Evolutionary conservation across 495 filamentous ascomycete species (phyloP).

Genomic region (Tuber brumale): DNA sequence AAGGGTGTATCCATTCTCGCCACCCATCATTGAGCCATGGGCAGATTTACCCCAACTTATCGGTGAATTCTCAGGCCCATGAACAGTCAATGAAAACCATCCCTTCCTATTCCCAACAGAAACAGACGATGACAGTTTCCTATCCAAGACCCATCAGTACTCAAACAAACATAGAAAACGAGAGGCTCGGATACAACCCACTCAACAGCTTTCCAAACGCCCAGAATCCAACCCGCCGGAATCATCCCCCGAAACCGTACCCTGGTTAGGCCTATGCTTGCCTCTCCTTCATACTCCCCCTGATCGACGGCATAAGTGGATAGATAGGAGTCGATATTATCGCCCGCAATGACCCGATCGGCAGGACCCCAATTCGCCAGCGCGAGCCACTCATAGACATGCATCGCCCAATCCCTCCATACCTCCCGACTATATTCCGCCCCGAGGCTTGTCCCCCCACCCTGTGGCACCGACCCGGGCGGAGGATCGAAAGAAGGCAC

Average conservation of each 20-base stretch:
- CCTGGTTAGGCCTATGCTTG: constrained; percentile 11
- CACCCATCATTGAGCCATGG: constrained; percentile 28
- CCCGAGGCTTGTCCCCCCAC: constrained; percentile 51
- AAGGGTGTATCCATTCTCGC: constrained; percentile 39
- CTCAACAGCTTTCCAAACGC: constrained; percentile 30
- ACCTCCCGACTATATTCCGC: constrained; percentile 38
- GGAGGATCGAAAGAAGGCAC: constrained; percentile 51
- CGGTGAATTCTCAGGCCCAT: constrained; percentile 38
- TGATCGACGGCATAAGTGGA: constrained; percentile 57
- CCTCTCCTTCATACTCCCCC: constrained; percentile 7
- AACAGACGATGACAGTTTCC: constrained; percentile 3
- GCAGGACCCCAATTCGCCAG: constrained; percentile 66
- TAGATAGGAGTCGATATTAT: constrained; percentile 72
- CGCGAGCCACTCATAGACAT: constrained; percentile 78
- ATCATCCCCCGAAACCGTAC: constrained; percentile 33
- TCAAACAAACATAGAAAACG: neutral
- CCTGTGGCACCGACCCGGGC: constrained; percentile 43
- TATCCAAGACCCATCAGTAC: neutral
- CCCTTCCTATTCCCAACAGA: constrained; percentile 3
- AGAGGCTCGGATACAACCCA: constrained; percentile 3
- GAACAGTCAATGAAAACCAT: constrained; percentile 38
- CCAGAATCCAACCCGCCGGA: constrained; percentile 26
- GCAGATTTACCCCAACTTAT: constrained; percentile 28
- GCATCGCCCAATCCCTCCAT: constrained; percentile 49
- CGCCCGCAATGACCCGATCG: constrained; percentile 54